Percentiles rank a stretch among this genome's conserved stretches.
Conservation (phyloP, 108 stramenopile genomes). For the Phaeodactylum tricornutum region DNA sequence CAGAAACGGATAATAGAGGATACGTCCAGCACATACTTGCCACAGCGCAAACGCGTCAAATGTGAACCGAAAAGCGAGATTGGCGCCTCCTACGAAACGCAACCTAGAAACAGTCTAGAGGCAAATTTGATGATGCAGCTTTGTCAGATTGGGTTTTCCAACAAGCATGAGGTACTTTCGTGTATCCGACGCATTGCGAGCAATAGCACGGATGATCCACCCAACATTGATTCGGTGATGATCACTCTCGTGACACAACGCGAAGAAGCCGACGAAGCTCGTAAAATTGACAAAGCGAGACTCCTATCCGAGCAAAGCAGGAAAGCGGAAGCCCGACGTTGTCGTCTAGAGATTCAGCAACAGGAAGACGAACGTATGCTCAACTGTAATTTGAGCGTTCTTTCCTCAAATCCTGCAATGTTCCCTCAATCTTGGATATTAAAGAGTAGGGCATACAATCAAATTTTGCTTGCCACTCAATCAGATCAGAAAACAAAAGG, state of each 20-base stretch:
- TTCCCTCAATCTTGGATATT: neutral
- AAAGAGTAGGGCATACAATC: neutral
- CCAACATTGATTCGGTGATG: neutral
- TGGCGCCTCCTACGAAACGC: too few relatives aligned
- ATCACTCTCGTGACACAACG: neutral
- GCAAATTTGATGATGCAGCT: neutral
- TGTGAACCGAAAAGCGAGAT: too few relatives aligned
- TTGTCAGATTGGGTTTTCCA: neutral
- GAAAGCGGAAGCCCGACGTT: neutral
- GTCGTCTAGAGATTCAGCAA: neutral
- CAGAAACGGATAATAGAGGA: too few relatives aligned
- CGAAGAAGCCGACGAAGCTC: neutral
- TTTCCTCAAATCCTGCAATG: neutral
- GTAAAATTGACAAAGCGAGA: conserved; percentile 1
- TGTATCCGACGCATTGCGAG: neutral
- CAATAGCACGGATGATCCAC: neutral
- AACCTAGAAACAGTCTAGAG: too few relatives aligned
- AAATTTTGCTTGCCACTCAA: neutral
- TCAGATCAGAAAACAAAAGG: neutral
- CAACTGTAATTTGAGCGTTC: neutral
- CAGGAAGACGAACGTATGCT: neutral
- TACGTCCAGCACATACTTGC: too few relatives aligned
- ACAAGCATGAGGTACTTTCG: neutral
- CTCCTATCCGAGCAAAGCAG: neutral
- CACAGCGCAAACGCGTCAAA: too few relatives aligned